These are phyloP conservation scores for Botrytis cinerea DNA, from an alignment of 2,329 filamentous ascomycete genomes.

Conservation along the genomic window DNA sequence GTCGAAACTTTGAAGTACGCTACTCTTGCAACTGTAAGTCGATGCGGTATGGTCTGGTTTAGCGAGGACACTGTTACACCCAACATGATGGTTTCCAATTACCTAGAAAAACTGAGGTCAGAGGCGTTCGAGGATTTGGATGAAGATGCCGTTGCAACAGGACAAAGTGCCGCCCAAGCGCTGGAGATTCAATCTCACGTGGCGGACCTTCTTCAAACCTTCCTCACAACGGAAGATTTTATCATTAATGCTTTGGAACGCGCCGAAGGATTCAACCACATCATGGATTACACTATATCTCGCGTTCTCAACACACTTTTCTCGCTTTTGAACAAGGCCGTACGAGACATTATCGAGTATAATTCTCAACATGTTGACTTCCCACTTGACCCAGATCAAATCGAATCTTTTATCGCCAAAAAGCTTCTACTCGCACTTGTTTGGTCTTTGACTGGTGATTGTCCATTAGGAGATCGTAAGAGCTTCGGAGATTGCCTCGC, in stretches of 20 bases:
- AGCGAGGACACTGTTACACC: slow-evolving; percentile 96
- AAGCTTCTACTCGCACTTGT: slow-evolving; percentile 90
- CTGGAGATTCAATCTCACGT: slow-evolving; percentile 77
- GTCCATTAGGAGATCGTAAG: slow-evolving; percentile 84
- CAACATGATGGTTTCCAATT: slow-evolving; percentile 89
- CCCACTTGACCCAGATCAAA: slow-evolving; percentile 83
- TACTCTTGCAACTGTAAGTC: slow-evolving; percentile 96
- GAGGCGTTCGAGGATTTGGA: slow-evolving; percentile 93
- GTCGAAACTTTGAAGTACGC: slow-evolving; percentile 97
- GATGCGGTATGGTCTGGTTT: slow-evolving; percentile 99
- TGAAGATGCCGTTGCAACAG: slow-evolving; percentile 79
- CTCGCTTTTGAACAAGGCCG: slow-evolving; percentile 91
- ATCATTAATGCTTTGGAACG: slow-evolving; percentile 74
- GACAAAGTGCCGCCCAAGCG: slow-evolving; percentile 75
- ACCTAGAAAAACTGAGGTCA: slow-evolving; percentile 78
- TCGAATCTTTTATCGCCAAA: slow-evolving; percentile 88
- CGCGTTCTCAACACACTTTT: slow-evolving; percentile 91
- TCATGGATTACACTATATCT: slow-evolving; percentile 96
- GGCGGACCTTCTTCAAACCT: slow-evolving; percentile 74
- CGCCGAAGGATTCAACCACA: slow-evolving; percentile 81
- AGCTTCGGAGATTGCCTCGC: slow-evolving; percentile 83
- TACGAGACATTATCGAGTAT: slow-evolving; percentile 91
- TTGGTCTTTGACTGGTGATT: slow-evolving; percentile 96
- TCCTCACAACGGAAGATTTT: slow-evolving; percentile 78
- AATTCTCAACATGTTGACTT: slow-evolving; percentile 95